Conservation (phyloP, 768 basidiomycete genomes). For the Mrakia gelida region DNA sequence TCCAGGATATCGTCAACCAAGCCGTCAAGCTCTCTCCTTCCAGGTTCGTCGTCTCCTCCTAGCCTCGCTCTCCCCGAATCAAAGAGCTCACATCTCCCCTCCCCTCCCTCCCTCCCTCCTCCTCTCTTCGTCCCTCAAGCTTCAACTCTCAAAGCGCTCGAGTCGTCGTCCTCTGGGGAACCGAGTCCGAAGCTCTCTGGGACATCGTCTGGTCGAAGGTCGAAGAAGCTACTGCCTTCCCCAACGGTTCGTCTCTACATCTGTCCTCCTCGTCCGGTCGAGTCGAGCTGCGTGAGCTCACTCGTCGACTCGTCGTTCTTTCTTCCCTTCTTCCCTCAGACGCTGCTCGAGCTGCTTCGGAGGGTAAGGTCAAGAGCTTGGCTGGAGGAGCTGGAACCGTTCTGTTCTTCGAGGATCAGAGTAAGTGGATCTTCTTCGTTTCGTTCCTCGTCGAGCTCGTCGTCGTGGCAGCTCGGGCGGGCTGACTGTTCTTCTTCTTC, state of each 20-base stretch:
- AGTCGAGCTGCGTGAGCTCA: too few species aligned
- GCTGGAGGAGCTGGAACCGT: conserved; percentile 44
- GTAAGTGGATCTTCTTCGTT: background rate
- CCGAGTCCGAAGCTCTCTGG: conserved; percentile 38
- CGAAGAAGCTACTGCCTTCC: background rate
- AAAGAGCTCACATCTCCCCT: background rate
- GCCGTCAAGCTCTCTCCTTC: background rate
- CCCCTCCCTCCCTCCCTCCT: background rate
- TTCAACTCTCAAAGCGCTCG: conserved; percentile 45
- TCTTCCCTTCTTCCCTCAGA: background rate
- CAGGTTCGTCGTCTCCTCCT: background rate
- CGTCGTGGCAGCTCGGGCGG: background rate
- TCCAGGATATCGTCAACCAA: conserved; percentile 42
- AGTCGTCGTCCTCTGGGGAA: conserved; percentile 43
- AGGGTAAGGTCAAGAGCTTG: conserved; percentile 38
- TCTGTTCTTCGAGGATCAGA: conserved; percentile 45
- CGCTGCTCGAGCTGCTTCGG: conserved; percentile 11
- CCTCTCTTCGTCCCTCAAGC: background rate
- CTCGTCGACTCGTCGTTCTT: background rate
- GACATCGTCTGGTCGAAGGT: conserved; percentile 32
- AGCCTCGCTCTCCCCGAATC: background rate
- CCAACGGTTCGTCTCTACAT: background rate
- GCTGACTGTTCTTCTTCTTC: background rate
- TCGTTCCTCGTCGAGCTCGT: background rate
- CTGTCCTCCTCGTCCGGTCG: too few species aligned